A percentile compares a stretch with the other conserved stretches of the same genome.
These are phyloP conservation scores for Aureobasidium melanogenum DNA, from an alignment of 2,329 filamentous ascomycete species.

Conservation along the genomic window DNA sequence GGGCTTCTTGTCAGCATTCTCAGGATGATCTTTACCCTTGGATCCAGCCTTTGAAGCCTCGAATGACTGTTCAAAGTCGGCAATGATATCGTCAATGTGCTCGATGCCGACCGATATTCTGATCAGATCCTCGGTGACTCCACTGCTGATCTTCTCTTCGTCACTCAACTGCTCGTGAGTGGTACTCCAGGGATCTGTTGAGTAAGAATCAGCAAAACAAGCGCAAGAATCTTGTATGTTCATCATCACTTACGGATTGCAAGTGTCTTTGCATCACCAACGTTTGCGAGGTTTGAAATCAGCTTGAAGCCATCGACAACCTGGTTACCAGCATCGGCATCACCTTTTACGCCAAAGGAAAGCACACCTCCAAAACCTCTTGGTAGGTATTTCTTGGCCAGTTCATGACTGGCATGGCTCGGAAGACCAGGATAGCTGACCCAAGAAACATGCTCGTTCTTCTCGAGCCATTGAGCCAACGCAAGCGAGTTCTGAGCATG, in stretches of 20 bases:
- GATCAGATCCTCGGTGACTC: slow-evolving; percentile 84
- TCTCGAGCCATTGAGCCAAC: slow-evolving; percentile 74
- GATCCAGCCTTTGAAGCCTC: slow-evolving; percentile 33
- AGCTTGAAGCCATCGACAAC: slow-evolving; percentile 92
- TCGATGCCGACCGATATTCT: slow-evolving; percentile 92
- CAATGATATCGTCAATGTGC: slow-evolving; percentile 95
- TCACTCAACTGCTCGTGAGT: slow-evolving; percentile 88
- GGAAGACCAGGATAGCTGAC: slow-evolving; percentile 86
- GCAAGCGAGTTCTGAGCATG: slow-evolving; percentile 77
- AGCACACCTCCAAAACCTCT: slow-evolving; percentile 83
- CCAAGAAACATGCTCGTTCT: slow-evolving; percentile 78
- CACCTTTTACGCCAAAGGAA: slow-evolving; percentile 88
- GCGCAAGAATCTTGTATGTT: not conserved
- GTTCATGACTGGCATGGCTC: slow-evolving; percentile 68
- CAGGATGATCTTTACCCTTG: slow-evolving; percentile 25
- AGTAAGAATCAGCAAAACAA: not conserved
- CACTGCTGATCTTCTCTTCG: slow-evolving; percentile 69
- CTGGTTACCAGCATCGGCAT: slow-evolving; percentile 70
- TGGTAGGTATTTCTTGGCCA: slow-evolving; percentile 79
- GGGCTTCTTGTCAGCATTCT: slow-evolving; percentile 23
- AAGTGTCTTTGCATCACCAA: slow-evolving; percentile 89
- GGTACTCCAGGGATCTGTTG: slow-evolving; percentile 70
- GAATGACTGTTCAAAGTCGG: slow-evolving; percentile 90
- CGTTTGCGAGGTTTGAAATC: slow-evolving; percentile 92
- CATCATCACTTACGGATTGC: slow-evolving; percentile 52